Base-by-base conservation (phyloP, 2,329 filamentous ascomycete genomes). In the Aspergillus terreus region DNA sequence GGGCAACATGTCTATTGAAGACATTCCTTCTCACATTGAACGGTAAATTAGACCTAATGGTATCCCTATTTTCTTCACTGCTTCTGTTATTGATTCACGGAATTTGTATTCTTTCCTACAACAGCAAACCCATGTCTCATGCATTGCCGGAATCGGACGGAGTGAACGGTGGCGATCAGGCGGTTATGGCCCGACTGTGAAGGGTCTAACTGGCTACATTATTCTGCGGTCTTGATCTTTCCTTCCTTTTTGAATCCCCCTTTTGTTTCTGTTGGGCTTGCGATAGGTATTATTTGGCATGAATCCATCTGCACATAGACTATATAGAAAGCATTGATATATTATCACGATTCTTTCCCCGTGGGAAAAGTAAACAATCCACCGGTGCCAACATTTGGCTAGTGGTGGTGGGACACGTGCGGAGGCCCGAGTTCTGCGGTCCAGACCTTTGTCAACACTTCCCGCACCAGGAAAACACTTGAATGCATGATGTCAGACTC, bases 1-100 rank as follows among this genome's bases (percentile, higher is more conserved):
- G 61, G 89, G 89, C 55, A 84, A 83, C 58, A 83, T 85, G 61
- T 84, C 84, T 59, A 87, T 92, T 15, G 84, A 92, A 57, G 87
- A 95, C 61, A 91, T 96, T 62, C 90, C 91, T 21, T 77, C 79
- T 51, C 77, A 94, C 50, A 82, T 88, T 59, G 74, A 76, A 63
- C 67, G 67, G 60, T 71, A 72, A 68, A 62, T 63, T 48, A 21
- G 51, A 53, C 55, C 58, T 57, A 44, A 48, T 48, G 44, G 40
- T 40, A 21, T 50, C 36, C 42, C 49, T 45, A 36, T 52, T 38
- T 25, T 40, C 33, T 53, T 42, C 19, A 23, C 14, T 53, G 46
- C 35, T 44, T 36, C 50, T 38, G 47, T 58, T 58, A 49, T 59
- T 62, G 56, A 62, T 58, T 58, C 44, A 46, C 36, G 44, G 45